Base-by-base conservation (phyloP, 202 grass and related monocot genomes). In the Bolboschoenoplectus hybrid region DNA sequence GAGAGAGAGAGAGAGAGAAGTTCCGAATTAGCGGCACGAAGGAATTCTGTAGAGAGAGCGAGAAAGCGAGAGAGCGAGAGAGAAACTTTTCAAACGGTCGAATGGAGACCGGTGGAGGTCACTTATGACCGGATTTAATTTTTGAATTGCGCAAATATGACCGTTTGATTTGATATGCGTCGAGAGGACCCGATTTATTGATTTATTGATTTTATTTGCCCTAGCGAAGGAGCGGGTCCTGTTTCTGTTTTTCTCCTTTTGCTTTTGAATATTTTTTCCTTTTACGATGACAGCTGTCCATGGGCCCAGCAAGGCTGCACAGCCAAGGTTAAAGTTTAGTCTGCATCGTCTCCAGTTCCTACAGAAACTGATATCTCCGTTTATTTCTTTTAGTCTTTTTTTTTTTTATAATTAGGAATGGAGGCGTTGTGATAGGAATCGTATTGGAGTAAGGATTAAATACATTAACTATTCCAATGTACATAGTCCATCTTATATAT, bases 1-100 rank as follows among this genome's bases (percentile, higher is more conserved):
- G 71, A 36, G 70, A 14, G 40, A 49, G 69, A 77, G 52, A 39
- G 58, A 78, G n/a, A 40, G 40, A 64, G 41, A n/a, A 64, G 69
- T 50, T 36, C 17, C 5, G 80, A 51, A 44, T 68, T 71, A 19
- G 66, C 14, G 45, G 14, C 26, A 19, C 6, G 40, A 17, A 84
- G 14, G 58, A 61, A 19, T 14, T 67, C 45, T 68, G 8, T 34
- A 10, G 74, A 67, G 72, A 64, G 74, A 81, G 74, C 51, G 74
- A 68, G 26, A 35, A 20, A 5, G n/a, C 67, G 58, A 5, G 63
- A 64, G 61, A 86, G 60, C 16, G 85, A 81, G 44, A 47, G 14
- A 12, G 72, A 68, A 12, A 63, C 7, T 70, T 26, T 82, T 82
- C 78, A 71, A 87, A 87, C 86, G 86, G 86, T 87, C 86, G 45